Evolutionary conservation across 805 yeast species (phyloP).

Genomic region (Ogataea haglerorum): DNA sequence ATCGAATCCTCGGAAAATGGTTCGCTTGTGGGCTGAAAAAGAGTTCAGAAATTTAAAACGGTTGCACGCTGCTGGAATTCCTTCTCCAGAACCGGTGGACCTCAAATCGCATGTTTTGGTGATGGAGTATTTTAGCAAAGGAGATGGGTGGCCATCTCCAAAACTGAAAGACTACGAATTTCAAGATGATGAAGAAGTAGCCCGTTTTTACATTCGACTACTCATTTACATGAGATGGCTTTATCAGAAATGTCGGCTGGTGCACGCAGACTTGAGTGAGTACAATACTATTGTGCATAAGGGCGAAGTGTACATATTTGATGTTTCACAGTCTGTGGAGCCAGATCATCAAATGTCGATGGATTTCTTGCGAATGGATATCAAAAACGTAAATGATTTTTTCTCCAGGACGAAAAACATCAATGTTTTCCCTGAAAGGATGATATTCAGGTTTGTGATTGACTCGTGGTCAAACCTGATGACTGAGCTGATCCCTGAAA

Average conservation of each 20-base stretch:
- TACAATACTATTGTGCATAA: constrained; percentile 87
- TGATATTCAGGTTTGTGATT: constrained; percentile 73
- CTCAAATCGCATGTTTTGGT: constrained; percentile 86
- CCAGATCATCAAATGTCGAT: constrained; percentile 97
- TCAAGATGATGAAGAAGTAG: constrained; percentile 61
- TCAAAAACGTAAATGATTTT: constrained; percentile 89
- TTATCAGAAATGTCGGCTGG: constrained; percentile 83
- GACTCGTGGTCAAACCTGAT: constrained; percentile 38
- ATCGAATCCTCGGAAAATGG: constrained; percentile 96
- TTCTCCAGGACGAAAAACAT: constrained; percentile 71
- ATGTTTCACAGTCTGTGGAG: constrained; percentile 96
- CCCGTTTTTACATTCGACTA: constrained; percentile 70
- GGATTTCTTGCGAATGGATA: constrained; percentile 95
- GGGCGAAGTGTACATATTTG: constrained; percentile 77
- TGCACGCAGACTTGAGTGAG: constrained; percentile 96
- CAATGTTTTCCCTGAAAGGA: constrained; percentile 74
- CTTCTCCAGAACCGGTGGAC: constrained; percentile 92
- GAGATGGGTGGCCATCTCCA: constrained; percentile 89
- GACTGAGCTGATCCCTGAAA: neutral
- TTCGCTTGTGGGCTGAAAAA: constrained; percentile 97
- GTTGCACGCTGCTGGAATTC: constrained; percentile 71
- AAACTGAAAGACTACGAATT: constrained; percentile 81
- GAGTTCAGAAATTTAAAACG: constrained; percentile 92
- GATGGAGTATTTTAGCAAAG: constrained; percentile 83
- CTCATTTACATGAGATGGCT: constrained; percentile 80